Evolutionary conservation across 2,329 filamentous ascomycete species (phyloP).

Genomic region (Cercospora sesami): DNA sequence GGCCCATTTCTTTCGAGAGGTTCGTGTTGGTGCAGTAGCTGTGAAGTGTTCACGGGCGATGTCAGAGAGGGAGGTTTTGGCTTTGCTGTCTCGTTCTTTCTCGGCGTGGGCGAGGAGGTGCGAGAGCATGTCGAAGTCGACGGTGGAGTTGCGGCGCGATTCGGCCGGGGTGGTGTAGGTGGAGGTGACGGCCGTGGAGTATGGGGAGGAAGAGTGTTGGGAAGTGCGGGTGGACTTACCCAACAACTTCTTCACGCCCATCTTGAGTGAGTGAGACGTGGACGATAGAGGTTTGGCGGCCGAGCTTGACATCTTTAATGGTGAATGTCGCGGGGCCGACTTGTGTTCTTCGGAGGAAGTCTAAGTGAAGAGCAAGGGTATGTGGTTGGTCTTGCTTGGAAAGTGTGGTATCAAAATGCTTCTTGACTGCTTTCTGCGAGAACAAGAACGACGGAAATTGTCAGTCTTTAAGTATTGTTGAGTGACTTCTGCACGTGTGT

Average conservation of each 20-base stretch:
- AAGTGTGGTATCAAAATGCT: slow-evolving; percentile 61
- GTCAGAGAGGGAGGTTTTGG: slow-evolving; percentile 1
- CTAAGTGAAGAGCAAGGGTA: slow-evolving; percentile 63
- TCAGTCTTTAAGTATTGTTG: slow-evolving; percentile 14
- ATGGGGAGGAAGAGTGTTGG: slow-evolving; percentile 12
- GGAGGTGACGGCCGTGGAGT: slow-evolving; percentile 12
- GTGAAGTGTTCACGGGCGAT: slow-evolving; percentile 34
- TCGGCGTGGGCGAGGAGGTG: slow-evolving; percentile 7
- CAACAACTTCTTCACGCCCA: slow-evolving; percentile 58
- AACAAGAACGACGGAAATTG: neutral
- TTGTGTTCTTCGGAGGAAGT: slow-evolving; percentile 65
- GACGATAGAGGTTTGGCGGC: slow-evolving; percentile 62
- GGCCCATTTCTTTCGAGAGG: slow-evolving; percentile 59
- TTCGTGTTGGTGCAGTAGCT: slow-evolving; percentile 65
- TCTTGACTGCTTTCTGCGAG: slow-evolving; percentile 55
- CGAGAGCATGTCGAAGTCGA: slow-evolving; percentile 23
- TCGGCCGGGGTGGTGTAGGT: slow-evolving; percentile 16
- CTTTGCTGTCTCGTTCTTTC: neutral
- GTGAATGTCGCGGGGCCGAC: slow-evolving; percentile 58
- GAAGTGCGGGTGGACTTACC: slow-evolving; percentile 36
- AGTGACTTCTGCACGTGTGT: slow-evolving; percentile 5
- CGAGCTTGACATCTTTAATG: slow-evolving; percentile 65
- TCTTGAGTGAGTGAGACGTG: slow-evolving; percentile 62
- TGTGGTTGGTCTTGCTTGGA: slow-evolving; percentile 60
- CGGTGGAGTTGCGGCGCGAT: slow-evolving; percentile 11